Conservation (phyloP, 768 basidiomycete genomes). For the Boletus sp. region DNA sequence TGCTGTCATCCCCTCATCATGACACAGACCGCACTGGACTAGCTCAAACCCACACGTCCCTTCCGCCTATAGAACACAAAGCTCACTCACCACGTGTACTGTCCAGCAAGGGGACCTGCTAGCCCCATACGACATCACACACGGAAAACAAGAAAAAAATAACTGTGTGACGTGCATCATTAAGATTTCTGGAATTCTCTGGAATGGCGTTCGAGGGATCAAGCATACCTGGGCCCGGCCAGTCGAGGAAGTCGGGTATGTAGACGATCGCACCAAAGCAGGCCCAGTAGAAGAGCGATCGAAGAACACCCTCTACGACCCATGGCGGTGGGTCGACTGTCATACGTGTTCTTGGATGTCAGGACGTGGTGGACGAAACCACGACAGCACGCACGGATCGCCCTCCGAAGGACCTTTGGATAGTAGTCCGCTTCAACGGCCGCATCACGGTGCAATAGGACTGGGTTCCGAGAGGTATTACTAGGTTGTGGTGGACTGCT, state of each 20-base stretch:
- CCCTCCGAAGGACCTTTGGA: slow-evolving; percentile 6
- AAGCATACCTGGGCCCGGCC: neutral
- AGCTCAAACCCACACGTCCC: too few species aligned
- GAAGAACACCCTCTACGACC: slow-evolving; percentile 10
- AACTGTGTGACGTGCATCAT: neutral
- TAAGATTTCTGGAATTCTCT: neutral
- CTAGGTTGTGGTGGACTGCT: too few species aligned
- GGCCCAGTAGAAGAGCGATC: slow-evolving; percentile 8
- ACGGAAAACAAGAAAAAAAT: too few species aligned
- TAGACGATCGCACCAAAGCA: neutral
- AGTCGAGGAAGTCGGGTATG: neutral
- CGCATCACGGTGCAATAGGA: too few species aligned
- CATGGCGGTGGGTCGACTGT: slow-evolving; percentile 18
- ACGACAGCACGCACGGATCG: slow-evolving; percentile 11
- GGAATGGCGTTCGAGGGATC: neutral
- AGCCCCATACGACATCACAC: too few species aligned
- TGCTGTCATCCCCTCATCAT: too few species aligned
- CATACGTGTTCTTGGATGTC: neutral
- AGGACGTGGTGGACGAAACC: neutral
- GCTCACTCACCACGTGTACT: too few species aligned
- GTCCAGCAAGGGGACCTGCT: too few species aligned
- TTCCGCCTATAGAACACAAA: too few species aligned
- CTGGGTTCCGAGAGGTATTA: too few species aligned
- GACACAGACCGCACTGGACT: too few species aligned
- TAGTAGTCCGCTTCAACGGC: neutral